Evolutionary conservation across 805 yeast genomes (phyloP).

Genomic region (Candida ovalis): DNA sequence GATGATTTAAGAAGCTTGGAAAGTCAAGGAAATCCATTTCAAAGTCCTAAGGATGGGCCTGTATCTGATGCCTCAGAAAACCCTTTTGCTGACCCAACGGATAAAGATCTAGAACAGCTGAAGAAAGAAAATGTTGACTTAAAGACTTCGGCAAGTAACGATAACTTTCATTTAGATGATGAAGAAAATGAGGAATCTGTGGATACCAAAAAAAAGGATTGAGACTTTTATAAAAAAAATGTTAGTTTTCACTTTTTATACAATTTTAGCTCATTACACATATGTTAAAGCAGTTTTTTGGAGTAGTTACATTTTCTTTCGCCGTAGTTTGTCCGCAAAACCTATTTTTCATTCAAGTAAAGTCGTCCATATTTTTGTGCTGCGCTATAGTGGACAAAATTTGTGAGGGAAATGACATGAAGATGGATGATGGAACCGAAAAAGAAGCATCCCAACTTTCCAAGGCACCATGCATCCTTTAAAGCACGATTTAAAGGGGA

Average conservation of each 20-base stretch:
- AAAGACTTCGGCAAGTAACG: constrained; percentile 14
- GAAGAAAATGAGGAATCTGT: constrained; percentile 24
- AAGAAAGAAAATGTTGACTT: constrained; percentile 26
- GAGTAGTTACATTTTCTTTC: no score
- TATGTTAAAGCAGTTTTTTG: no score
- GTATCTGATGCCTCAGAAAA: constrained; percentile 14
- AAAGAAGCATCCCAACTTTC: no score
- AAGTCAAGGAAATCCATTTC: constrained; percentile 33
- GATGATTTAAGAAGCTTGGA: constrained; percentile 55
- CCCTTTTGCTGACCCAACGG: constrained; percentile 30
- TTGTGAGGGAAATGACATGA: no score
- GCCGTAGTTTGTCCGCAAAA: no score
- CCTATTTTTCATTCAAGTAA: no score
- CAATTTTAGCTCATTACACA: no score
- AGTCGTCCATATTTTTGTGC: no score
- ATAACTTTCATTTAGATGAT: constrained; percentile 28
- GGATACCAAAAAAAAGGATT: background rate
- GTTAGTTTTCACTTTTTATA: background rate
- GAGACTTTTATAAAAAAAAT: background rate
- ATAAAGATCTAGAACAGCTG: constrained; percentile 30
- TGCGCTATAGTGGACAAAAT: no score
- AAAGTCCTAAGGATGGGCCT: constrained; percentile 12
- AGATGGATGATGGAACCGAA: no score
- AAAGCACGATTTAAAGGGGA: no score
- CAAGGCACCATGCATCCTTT: no score